phyloP scores from a whole-genome alignment of 805 yeast species.

The Metschnikowia drakensbergensis region DNA sequence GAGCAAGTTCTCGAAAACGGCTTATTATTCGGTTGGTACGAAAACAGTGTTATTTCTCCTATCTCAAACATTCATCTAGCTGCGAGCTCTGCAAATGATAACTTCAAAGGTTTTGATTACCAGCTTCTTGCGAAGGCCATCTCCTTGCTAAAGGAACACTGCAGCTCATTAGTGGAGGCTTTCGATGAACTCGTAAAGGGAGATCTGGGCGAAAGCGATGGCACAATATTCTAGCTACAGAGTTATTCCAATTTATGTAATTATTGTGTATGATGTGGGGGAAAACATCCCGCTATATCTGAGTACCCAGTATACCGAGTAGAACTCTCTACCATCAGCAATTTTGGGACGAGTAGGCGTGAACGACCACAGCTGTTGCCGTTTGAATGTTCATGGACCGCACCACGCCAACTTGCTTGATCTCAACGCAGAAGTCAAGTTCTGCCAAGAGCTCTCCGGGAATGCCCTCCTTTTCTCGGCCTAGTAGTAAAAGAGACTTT shows the following conservation, averaged over 20 bases:
- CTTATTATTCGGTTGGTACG: slow-evolving; percentile 64
- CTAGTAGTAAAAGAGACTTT: slow-evolving; percentile 73
- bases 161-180: slow-evolving; percentile 58
- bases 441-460: slow-evolving; percentile 82
- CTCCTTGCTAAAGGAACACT: slow-evolving; percentile 55
- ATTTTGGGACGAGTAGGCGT: slow-evolving; percentile 76
- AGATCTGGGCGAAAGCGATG: slow-evolving; percentile 30
- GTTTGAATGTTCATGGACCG: slow-evolving; percentile 97
- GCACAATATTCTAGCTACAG: slow-evolving; percentile 12
- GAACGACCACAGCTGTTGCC: slow-evolving; percentile 91
- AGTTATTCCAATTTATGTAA: not conserved
- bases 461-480: slow-evolving; percentile 87
- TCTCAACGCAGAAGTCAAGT: slow-evolving; percentile 82
- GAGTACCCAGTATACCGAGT: too few species aligned
- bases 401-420: slow-evolving; percentile 86
- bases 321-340: slow-evolving; percentile 29
- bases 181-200: slow-evolving; percentile 46
- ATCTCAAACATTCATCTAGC: slow-evolving; percentile 64
- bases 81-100: slow-evolving; percentile 39
- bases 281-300: too few species aligned
- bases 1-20: slow-evolving; percentile 87
- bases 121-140: slow-evolving; percentile 49
- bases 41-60: slow-evolving; percentile 69
- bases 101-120: slow-evolving; percentile 54
- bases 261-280: not conserved